Evolutionary conservation across 768 basidiomycete species (phyloP), one percentile per base, ranked within the genome.

Genomic region (Russula dissimulans): DNA sequence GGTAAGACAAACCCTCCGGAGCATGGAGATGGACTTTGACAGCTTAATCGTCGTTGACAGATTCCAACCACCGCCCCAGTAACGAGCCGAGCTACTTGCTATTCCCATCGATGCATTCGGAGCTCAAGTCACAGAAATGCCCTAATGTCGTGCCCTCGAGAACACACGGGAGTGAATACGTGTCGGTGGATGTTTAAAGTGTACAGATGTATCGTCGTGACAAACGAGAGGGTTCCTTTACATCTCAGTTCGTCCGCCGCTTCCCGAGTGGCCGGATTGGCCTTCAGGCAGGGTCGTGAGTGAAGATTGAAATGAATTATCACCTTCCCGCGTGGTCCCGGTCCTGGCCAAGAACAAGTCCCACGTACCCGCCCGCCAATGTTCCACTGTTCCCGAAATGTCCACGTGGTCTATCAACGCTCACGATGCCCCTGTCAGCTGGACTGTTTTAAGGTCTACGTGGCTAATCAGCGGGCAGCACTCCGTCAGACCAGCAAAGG

Each of bases 11-110:
- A 43, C n/a, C n/a, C 17, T n/a, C 53, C 17, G 14, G 41, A 18
- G 12, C n/a, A 9, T 26, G 15, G 55, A 4, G 5, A 38, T 39
- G 34, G 41, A 48, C 29, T 52, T 26, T 45, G 26, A 48, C 51
- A 38, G 22, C 29, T 43, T 57, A 7, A 54, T 53, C 6, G 26
- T 32, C 45, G 22, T 26, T 47, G 45, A 56, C 60, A 80, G 79
- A 34, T 79, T 79, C 71, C 79, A 78, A 65, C 77, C 78, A 43
- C 78, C 78, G 10, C 77, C 77, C 38, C 77, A 79, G 69, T 77
- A 66, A 70, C 52, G 44, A 57, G 36, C 54, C 18, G 48, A 41
- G 47, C 22, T 26, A 26, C 22, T 26, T 26, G 22, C 22, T 18
- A 36, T 41, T 45, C 29, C 34, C 44, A 44, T 61, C 49, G 52